phyloP scores from a whole-genome alignment of 2,329 filamentous ascomycete genomes.

The Exserohilum rostratum region DNA sequence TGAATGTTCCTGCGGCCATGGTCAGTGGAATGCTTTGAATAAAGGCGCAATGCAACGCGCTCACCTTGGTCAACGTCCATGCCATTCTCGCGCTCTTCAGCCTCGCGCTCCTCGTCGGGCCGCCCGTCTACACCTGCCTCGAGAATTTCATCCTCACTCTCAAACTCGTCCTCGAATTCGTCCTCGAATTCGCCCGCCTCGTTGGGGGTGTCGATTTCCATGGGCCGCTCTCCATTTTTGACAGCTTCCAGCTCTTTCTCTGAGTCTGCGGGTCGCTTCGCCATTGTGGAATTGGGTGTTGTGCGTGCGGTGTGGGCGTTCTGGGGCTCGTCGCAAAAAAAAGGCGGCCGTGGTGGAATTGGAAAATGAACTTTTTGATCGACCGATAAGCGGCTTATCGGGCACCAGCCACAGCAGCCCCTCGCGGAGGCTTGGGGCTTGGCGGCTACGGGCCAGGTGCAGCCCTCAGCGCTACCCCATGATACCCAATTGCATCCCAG shows the following conservation, averaged over 20 bases:
- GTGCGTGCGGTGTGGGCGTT: background rate
- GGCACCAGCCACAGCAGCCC: conserved; percentile 12
- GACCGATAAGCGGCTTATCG: conserved; percentile 16
- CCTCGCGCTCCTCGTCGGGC: conserved; percentile 90
- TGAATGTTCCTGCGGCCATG: conserved; percentile 75
- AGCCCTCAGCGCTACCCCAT: conserved; percentile 10
- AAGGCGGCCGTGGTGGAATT: background rate
- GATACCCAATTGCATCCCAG: conserved; percentile 18
- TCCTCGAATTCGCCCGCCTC: conserved; percentile 83
- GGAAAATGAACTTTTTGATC: conserved; percentile 23
- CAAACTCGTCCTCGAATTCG: conserved; percentile 90
- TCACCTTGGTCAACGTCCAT: conserved; percentile 1
- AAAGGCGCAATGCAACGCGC: background rate
- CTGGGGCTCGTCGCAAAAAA: conserved; percentile 10
- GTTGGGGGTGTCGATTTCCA: conserved; percentile 50
- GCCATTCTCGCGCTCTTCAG: conserved; percentile 73
- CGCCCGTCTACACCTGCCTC: conserved; percentile 93
- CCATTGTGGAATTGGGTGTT: conserved; percentile 53
- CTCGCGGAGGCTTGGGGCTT: conserved; percentile 2
- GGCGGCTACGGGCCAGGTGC: background rate
- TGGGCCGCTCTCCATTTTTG: conserved; percentile 66
- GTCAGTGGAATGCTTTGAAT: background rate
- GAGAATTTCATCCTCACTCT: conserved; percentile 89
- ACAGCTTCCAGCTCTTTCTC: conserved; percentile 59
- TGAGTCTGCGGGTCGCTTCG: conserved; percentile 64